Base-by-base conservation (phyloP, 2,329 filamentous ascomycete species). In the Curvularia verruculosa region DNA sequence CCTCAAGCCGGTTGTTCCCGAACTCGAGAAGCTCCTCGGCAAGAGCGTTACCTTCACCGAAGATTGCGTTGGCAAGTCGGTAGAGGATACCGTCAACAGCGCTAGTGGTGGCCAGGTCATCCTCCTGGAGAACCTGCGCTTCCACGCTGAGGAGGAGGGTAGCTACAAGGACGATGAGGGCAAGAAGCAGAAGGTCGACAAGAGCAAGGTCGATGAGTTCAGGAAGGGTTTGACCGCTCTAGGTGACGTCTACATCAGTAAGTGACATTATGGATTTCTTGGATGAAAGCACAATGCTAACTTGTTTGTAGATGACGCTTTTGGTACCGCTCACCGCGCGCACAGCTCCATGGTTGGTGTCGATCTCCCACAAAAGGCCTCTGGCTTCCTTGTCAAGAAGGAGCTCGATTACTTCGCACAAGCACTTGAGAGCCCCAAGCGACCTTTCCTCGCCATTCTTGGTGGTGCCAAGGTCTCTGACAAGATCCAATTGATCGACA, bases 401-500 rank as follows among this genome's bases (percentile, higher is more conserved):
- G 95, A 99, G 82, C 90, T 99, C 63, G 95, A 99, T 77, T 99
- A 99, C 88, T 99, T 99, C 77, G 95, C 95, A 65, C 87, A 97
- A 84, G 95, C 92, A 37, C 90, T 99, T 60, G 95, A 99, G 84
- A 87, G 85, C 71, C 95, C 95, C 61, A 85, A 96, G 83, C 89
- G 94, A 55, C 95, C 95, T 60, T 99, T 99, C 90, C 89, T 99
- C 52, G 96, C 95, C 78, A 99, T 99, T 77, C 90, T 99, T 52
- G 95, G 95, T 71, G 95, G 95, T 69, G 92, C 95, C 78, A 99
- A 99, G 87, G 92, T 99, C 69, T 96, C 92, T 43, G 95, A 99
- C 86, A 99, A 99, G 89, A 99, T 99, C 79, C 92, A 97, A 84
- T 86, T 99, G 71, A 98, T 99, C 77, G 93, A 99, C 83, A 99